Percentiles rank a stretch among this genome's conserved stretches.
These are phyloP conservation scores for Sclerotinia nivalis DNA, from an alignment of 2,329 filamentous ascomycete species.

Conservation along the genomic window DNA sequence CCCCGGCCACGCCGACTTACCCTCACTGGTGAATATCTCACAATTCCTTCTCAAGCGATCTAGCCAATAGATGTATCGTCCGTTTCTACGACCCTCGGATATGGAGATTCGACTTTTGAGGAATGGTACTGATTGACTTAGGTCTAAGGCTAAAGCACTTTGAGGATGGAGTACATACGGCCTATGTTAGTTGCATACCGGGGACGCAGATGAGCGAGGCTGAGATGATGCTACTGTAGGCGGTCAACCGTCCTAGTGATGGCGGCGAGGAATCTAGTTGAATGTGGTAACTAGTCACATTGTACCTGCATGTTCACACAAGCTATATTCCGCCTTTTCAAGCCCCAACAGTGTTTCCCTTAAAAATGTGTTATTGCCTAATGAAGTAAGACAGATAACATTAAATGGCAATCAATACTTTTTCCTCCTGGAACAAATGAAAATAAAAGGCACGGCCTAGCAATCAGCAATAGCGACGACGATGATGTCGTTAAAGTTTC, in stretches of 20 bases:
- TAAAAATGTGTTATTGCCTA: not conserved
- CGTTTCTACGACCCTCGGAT: not conserved
- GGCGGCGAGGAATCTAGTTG: not conserved
- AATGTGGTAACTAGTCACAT: not conserved
- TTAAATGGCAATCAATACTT: not conserved
- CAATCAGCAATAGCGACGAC: not conserved
- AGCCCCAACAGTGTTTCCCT: not conserved
- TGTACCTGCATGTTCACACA: not conserved
- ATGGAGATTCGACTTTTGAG: conserved; percentile 3
- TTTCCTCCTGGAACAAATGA: not conserved
- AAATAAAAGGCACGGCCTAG: not conserved
- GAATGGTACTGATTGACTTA: not conserved
- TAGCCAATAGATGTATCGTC: not conserved
- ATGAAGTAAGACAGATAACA: not conserved
- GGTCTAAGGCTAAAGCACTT: not conserved
- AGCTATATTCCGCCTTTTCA: not conserved
- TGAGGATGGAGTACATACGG: not conserved
- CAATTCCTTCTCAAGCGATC: not conserved
- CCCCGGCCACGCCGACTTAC: not conserved
- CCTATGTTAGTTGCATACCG: not conserved
- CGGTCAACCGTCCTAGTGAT: not conserved
- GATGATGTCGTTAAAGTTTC: not conserved
- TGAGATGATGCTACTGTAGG: conserved; percentile 1
- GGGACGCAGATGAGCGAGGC: not conserved
- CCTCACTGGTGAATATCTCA: not conserved